Base-by-base conservation (phyloP, 1,139 yeast species). In the Debaryomyces sp. region DNA sequence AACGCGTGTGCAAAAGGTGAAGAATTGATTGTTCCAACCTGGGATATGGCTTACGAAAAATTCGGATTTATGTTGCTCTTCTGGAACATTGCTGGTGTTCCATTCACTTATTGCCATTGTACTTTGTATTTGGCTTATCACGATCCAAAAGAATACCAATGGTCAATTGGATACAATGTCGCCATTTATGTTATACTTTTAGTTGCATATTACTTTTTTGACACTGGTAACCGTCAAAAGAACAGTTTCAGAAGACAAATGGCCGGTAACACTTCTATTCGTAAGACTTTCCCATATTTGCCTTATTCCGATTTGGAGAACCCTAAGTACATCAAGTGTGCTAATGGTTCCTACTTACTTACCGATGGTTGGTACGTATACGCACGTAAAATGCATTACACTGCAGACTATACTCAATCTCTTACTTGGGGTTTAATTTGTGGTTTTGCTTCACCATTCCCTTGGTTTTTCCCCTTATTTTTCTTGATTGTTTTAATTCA, bases 31-130 rank as follows among this genome's bases (percentile, higher is more conserved):
- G 96, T 92, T 51, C 97, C 98, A 55, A 87, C 97, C 17, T 94
- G 99, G 99, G 99, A 94, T 69, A 92, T 94, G 97, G 97, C 96
- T 42, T 94, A 94, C 69, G 99, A 94, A 69, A 94, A 95, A 72
- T 94, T 94, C 61, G 99, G 99, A 10, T 94, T 95, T 76, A 91
- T 94, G 97, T 82, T 94, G 58, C 84, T 92, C 59, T 94, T 94
- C 78, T 94, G 99, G 99, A 94, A 94, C 74, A 90, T 94, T 69
- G 97, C 98, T 34, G 99, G 99, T 60, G 99, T 94, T 37, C 99
- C 99, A 46, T 94, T 85, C 82, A 94, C 98, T 44, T 94, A 94
- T 75, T 90, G 97, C 71, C 97, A 91, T 67, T 87, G 96, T 68
- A 89, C 96, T 9, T 77, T 94, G 59, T 94, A 73, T 75, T 71